phyloP scores from a whole-genome alignment of 164 flowering plant species.

The Piper longum region DNA sequence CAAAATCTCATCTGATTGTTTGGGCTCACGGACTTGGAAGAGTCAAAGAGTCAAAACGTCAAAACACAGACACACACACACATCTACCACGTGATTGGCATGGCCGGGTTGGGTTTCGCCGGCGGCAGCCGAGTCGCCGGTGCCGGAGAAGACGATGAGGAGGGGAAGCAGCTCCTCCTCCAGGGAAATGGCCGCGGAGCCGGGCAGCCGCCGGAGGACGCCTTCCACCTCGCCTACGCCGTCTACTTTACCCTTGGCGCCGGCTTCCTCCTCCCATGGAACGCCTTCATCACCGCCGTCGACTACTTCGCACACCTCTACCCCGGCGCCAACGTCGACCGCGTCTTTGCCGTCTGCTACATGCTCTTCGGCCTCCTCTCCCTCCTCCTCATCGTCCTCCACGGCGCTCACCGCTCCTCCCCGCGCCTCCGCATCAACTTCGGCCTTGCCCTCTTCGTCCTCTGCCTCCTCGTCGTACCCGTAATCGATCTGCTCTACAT shows the following conservation, averaged over 20 bases:
- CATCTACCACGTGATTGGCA: too few species aligned
- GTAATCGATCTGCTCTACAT: conserved; percentile 50
- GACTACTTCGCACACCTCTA: conserved; percentile 89
- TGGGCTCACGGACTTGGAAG: too few species aligned
- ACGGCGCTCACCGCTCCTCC: conserved; percentile 32
- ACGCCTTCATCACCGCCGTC: conserved; percentile 96
- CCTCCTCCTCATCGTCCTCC: conserved; percentile 33
- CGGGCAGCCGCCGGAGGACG: conserved; percentile 23
- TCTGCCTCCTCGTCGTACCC: conserved; percentile 53
- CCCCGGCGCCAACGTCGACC: conserved; percentile 68
- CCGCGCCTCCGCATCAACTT: conserved; percentile 46
- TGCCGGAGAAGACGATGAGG: background rate
- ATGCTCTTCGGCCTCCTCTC: conserved; percentile 45
- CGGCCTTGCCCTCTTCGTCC: conserved; percentile 50
- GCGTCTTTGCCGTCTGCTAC: conserved; percentile 70
- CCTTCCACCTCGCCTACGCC: conserved; percentile 66
- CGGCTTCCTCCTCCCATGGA: conserved; percentile 92
- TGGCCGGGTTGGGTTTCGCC: conserved; percentile 7
- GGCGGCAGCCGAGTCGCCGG: background rate
- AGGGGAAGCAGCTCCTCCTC: conserved; percentile 8
- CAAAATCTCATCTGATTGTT: too few species aligned
- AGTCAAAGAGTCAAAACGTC: too few species aligned
- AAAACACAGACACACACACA: too few species aligned
- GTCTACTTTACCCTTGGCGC: conserved; percentile 75
- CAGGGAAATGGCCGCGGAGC: conserved; percentile 13